Percentiles rank a stretch among this genome's conserved stretches.
Conservation (phyloP, 1,139 yeast genomes). For the Magnusiomyces fungicola region DNA sequence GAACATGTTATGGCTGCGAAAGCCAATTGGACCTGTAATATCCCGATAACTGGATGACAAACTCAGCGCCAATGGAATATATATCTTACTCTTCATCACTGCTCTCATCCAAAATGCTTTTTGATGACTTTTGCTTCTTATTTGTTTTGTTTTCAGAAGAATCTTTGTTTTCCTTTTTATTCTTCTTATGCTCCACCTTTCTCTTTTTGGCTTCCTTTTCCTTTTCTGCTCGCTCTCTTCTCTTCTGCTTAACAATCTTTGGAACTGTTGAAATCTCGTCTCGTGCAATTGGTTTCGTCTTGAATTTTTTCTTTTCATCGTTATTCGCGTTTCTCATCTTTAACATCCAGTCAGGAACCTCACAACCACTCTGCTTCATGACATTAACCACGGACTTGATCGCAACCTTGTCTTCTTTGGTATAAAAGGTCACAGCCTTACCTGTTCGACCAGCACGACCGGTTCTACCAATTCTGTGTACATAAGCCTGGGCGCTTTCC, state of each 20-base stretch:
- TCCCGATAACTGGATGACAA: too few species aligned
- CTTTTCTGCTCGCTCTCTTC: slow-evolving; percentile 61
- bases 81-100: neutral
- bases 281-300: slow-evolving; percentile 56
- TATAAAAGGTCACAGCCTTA: slow-evolving; percentile 82
- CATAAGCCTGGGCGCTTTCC: slow-evolving; percentile 86
- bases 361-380: slow-evolving; percentile 86
- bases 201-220: slow-evolving; percentile 71
- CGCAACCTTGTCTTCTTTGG: slow-evolving; percentile 75
- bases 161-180: neutral
- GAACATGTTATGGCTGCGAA: too few species aligned
- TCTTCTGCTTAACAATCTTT: slow-evolving; percentile 54
- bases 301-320: slow-evolving; percentile 57
- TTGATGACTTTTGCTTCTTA: neutral
- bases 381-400: slow-evolving; percentile 85
- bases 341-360: slow-evolving; percentile 74
- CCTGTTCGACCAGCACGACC: slow-evolving; percentile 98
- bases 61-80: too few species aligned
- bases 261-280: slow-evolving; percentile 85
- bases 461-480: slow-evolving; percentile 96
- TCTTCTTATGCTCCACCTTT: slow-evolving; percentile 27
- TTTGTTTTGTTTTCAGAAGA: slow-evolving; percentile 5
- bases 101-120: neutral
- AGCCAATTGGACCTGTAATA: too few species aligned
- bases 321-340: slow-evolving; percentile 61